A percentile compares a stretch with the other conserved stretches of the same genome.
Evolutionary conservation across 2,329 filamentous ascomycete species (phyloP).

Genomic region (Zymoseptoria passerinii): DNA sequence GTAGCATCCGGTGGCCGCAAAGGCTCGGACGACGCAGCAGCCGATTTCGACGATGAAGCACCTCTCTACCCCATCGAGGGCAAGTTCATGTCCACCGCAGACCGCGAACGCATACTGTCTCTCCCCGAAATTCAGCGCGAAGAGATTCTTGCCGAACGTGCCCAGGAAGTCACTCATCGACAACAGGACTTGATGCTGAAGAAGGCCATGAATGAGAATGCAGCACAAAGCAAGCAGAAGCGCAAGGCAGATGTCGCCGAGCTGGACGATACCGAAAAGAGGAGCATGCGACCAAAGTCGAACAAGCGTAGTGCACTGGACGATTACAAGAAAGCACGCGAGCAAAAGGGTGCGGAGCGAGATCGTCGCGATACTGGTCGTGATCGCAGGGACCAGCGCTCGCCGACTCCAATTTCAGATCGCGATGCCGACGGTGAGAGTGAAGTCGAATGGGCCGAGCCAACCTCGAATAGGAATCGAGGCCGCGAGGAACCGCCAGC

Average conservation of each 20-base stretch:
- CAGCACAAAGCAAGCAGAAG: conserved; percentile 54
- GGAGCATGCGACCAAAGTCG: conserved; percentile 35
- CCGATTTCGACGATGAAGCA: conserved; percentile 45
- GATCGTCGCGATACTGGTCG: conserved; percentile 14
- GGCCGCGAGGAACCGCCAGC: conserved; percentile 59
- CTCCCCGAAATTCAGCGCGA: conserved; percentile 90
- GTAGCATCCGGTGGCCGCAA: conserved; percentile 55
- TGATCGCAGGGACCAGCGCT: conserved; percentile 41
- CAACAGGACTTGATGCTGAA: conserved; percentile 76
- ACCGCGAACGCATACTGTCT: conserved; percentile 59
- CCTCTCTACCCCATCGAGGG: conserved; percentile 79
- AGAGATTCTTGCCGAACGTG: conserved; percentile 78
- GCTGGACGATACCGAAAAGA: conserved; percentile 69
- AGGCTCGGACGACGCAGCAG: conserved; percentile 10
- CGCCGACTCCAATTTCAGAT: conserved; percentile 31
- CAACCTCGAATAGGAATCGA: conserved; percentile 29
- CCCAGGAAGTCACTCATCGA: conserved; percentile 70
- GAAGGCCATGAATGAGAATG: conserved; percentile 51
- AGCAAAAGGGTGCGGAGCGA: conserved; percentile 52
- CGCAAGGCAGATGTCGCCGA: conserved; percentile 74
- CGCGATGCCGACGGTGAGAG: conserved; percentile 64
- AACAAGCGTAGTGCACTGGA: conserved; percentile 61
- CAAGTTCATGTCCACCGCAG: conserved; percentile 55
- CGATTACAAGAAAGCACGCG: conserved; percentile 52
- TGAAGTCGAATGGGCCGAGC: conserved; percentile 66